Conservation (phyloP, 75 land plant genomes). For the Cupressus sempervirens region DNA sequence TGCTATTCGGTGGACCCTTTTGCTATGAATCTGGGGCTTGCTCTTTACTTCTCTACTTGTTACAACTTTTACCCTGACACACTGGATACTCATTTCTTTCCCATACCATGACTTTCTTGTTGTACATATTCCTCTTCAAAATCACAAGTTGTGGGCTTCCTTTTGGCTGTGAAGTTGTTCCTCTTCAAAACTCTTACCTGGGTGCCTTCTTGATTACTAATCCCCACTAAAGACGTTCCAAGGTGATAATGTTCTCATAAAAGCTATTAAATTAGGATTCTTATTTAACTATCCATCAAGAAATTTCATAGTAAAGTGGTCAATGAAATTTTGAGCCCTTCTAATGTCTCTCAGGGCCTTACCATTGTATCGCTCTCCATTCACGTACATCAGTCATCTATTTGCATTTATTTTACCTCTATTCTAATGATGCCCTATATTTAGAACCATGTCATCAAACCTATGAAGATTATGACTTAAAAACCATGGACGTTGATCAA, state of each 20-base stretch:
- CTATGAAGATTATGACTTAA: constrained; percentile 38
- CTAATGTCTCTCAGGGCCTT: constrained; percentile 24
- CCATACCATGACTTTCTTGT: too few relatives aligned
- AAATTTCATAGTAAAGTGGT: constrained; percentile 54
- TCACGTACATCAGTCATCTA: too few relatives aligned
- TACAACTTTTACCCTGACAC: too few relatives aligned
- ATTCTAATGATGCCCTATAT: constrained; percentile 98
- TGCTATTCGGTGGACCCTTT: too few relatives aligned
- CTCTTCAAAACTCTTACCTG: too few relatives aligned
- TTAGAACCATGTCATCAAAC: constrained; percentile 72
- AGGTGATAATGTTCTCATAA: constrained; percentile 73
- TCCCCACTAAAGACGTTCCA: constrained; percentile 88
- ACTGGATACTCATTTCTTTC: too few relatives aligned
- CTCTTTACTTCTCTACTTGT: too few relatives aligned
- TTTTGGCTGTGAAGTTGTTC: too few relatives aligned
- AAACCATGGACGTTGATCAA: constrained; percentile 77
- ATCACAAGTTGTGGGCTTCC: too few relatives aligned
- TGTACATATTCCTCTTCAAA: too few relatives aligned
- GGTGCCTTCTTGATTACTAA: constrained; percentile 97
- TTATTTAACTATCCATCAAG: constrained; percentile 46
- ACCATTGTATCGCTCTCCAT: constrained; percentile 40
- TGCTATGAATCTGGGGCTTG: too few relatives aligned
- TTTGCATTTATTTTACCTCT: constrained; percentile 75
- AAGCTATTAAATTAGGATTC: constrained; percentile 45
- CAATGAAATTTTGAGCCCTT: constrained; percentile 51